These are phyloP conservation scores for Panus rudis DNA, from an alignment of 768 basidiomycete species.

Conservation along the genomic window DNA sequence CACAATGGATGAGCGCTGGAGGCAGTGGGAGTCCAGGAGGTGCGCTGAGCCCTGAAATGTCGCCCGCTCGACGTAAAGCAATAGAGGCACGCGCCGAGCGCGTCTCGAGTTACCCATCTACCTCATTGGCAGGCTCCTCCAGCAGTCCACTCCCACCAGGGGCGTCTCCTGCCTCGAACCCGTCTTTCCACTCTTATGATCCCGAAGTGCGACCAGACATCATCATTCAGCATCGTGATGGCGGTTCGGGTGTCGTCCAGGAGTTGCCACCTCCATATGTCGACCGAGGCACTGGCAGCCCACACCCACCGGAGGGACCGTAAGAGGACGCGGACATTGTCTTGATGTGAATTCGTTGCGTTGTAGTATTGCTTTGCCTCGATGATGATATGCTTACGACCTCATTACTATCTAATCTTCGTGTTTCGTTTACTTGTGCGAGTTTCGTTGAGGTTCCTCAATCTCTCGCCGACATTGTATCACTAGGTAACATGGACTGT, in stretches of 20 bases:
- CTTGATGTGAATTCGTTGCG: no score
- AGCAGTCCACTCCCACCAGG: conserved; percentile 4
- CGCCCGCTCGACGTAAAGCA: not conserved
- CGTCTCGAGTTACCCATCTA: not conserved
- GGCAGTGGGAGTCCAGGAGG: not conserved
- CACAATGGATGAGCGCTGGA: not conserved
- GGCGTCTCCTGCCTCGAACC: conserved; percentile 8
- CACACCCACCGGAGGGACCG: no score
- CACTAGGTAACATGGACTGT: no score
- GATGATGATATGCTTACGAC: no score
- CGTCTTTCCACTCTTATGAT: conserved; percentile 8
- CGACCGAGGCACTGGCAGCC: no score
- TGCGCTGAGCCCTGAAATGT: not conserved
- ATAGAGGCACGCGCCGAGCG: not conserved
- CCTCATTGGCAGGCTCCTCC: not conserved
- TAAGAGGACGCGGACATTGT: no score
- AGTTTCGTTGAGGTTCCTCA: no score
- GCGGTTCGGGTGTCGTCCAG: conserved; percentile 26
- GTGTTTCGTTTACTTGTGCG: no score
- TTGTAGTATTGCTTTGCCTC: no score
- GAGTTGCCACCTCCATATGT: conserved; percentile 36
- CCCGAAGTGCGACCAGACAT: conserved; percentile 23
- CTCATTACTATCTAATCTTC: no score
- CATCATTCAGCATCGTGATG: conserved; percentile 35
- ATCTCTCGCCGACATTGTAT: no score